Evolutionary conservation across 176 grass and related monocot species (phyloP).

Genomic region (Tillandsia leiboldiana): DNA sequence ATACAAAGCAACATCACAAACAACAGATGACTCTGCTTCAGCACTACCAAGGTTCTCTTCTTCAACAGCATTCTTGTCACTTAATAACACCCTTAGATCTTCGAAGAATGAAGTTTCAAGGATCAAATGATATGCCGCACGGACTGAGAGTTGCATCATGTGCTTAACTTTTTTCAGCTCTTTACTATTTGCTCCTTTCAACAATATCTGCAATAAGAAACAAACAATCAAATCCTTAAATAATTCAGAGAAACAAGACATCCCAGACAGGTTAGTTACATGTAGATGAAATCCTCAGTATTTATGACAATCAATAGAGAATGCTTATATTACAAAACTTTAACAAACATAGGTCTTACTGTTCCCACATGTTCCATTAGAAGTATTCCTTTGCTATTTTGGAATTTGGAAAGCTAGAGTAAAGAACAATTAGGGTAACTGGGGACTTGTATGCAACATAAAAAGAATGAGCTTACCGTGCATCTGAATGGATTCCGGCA

Average conservation of each 20-base stretch:
- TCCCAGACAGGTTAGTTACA: too few relatives aligned
- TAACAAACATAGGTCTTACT: too few relatives aligned
- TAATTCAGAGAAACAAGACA: too few relatives aligned
- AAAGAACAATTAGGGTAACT: too few relatives aligned
- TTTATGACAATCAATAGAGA: too few relatives aligned
- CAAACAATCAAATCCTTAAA: too few relatives aligned
- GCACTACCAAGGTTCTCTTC: slow-evolving; percentile 25
- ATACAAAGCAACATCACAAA: neutral
- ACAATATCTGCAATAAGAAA: slow-evolving; percentile 61
- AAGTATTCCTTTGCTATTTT: too few relatives aligned
- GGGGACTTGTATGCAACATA: neutral
- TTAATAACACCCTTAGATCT: slow-evolving; percentile 62
- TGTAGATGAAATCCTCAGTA: too few relatives aligned
- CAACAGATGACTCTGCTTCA: neutral
- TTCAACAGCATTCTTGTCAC: slow-evolving; percentile 31
- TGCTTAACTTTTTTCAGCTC: slow-evolving; percentile 81
- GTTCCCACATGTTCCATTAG: too few relatives aligned
- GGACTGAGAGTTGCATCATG: slow-evolving; percentile 63
- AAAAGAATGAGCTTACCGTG: slow-evolving; percentile 41
- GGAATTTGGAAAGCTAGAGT: too few relatives aligned
- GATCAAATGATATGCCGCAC: slow-evolving; percentile 78
- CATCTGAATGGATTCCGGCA: slow-evolving; percentile 63
- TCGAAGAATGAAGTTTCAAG: slow-evolving; percentile 84
- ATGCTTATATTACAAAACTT: too few relatives aligned
- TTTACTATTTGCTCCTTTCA: slow-evolving; percentile 56